Percentiles rank a stretch among this genome's conserved stretches.
phyloP scores from a whole-genome alignment of 1,284 basidiomycete species.

The Malassezia japonica region DNA sequence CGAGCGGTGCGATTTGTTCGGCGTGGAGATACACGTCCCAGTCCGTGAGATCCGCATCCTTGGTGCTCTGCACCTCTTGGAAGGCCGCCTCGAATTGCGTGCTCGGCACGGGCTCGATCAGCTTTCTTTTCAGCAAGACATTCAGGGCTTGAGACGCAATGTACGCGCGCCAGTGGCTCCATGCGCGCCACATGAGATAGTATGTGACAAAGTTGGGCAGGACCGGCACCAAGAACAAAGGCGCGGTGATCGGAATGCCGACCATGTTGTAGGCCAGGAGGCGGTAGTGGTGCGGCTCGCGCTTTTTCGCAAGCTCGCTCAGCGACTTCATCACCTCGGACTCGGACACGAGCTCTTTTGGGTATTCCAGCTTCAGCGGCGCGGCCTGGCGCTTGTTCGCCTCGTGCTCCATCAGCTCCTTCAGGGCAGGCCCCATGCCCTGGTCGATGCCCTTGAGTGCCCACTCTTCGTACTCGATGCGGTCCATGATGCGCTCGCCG shows the following conservation, averaged over 20 bases:
- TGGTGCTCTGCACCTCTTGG: too few relatives aligned
- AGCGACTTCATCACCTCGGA: conserved; percentile 25
- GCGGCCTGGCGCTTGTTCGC: background rate
- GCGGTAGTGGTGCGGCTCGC: conserved; percentile 35
- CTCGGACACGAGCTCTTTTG: conserved; percentile 22
- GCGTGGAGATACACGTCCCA: conserved; percentile 8
- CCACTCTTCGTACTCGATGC: conserved; percentile 47
- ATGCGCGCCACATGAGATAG: conserved; percentile 45
- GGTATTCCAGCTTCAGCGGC: conserved; percentile 29
- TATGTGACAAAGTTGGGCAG: conserved; percentile 45
- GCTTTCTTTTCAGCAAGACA: conserved; percentile 22
- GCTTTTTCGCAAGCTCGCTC: conserved; percentile 21
- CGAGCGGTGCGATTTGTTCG: conserved; percentile 5
- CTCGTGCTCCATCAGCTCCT: background rate
- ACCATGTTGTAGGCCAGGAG: conserved; percentile 30
- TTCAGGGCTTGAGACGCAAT: conserved; percentile 21
- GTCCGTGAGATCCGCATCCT: background rate
- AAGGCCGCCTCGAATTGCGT: conserved; percentile 25
- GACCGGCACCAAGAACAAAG: conserved; percentile 41
- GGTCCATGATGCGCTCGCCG: conserved; percentile 46
- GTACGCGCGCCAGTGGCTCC: conserved; percentile 13
- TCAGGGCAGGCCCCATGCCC: background rate
- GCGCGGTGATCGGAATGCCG: conserved; percentile 40
- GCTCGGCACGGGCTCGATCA: conserved; percentile 28
- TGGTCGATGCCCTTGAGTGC: conserved; percentile 44